These are phyloP conservation scores for Apiotrichum akiyoshidainum DNA, from an alignment of 1,284 basidiomycete species.

Conservation along the genomic window DNA sequence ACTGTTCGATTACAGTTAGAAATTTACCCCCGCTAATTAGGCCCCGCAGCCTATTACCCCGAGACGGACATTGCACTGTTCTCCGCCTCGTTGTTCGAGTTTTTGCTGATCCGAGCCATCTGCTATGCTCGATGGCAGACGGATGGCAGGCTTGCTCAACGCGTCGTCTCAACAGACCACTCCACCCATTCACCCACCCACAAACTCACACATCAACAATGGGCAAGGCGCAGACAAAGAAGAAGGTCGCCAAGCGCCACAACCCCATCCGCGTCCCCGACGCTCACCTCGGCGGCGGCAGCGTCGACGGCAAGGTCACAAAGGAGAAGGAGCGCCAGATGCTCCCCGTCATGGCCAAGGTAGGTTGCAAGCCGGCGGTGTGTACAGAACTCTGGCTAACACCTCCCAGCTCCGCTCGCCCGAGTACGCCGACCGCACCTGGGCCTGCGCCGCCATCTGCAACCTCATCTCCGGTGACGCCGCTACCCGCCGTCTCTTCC, in stretches of 20 bases:
- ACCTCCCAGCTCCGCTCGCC: slow-evolving; percentile 51
- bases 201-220: slow-evolving; percentile 38
- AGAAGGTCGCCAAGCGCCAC: slow-evolving; percentile 63
- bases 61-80: no score
- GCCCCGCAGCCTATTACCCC: background rate
- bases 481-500: slow-evolving; percentile 77
- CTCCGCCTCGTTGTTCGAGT: no score
- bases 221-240: slow-evolving; percentile 79
- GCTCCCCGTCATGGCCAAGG: slow-evolving; percentile 82
- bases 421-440: slow-evolving; percentile 74
- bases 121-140: no score
- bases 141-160: no score
- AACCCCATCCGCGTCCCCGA: slow-evolving; percentile 89
- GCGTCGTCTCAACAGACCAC: no score
- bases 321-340: slow-evolving; percentile 69
- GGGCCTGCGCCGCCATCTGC: slow-evolving; percentile 88
- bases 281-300: slow-evolving; percentile 74
- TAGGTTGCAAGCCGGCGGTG: slow-evolving; percentile 32
- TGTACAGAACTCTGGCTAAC: background rate
- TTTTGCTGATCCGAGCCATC: no score
- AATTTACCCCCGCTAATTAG: slow-evolving; percentile 1
- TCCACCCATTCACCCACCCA: background rate
- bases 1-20: no score
- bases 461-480: slow-evolving; percentile 86
- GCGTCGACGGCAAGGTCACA: slow-evolving; percentile 39